Evolutionary conservation across 192 early-diverging fungal species (phyloP).

Genomic region (Obelidium mucronatum): DNA sequence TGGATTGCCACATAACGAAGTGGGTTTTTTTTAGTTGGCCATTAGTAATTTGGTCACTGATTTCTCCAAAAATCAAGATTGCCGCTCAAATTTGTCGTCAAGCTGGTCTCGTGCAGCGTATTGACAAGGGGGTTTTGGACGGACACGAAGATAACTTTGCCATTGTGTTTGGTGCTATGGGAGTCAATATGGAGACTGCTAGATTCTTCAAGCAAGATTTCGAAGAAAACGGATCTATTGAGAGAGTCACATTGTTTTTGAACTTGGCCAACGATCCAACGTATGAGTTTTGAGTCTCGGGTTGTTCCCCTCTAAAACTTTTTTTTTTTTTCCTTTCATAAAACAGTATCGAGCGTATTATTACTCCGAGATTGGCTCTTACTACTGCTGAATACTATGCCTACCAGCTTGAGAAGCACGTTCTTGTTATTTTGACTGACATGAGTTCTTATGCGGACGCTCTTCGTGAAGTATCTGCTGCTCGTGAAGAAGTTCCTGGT

Average conservation of each 20-base stretch:
- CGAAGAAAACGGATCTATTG: constrained; percentile 99
- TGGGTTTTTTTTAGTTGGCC: no score
- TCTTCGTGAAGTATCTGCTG: constrained; percentile 98
- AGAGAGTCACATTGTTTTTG: constrained; percentile 97
- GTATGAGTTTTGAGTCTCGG: constrained; percentile 46
- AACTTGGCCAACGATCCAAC: constrained; percentile 99
- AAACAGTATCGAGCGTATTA: constrained; percentile 95
- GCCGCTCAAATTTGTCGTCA: constrained; percentile 99
- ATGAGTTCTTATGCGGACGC: constrained; percentile 99
- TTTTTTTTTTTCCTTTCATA: neutral
- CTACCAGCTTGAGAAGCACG: constrained; percentile 99
- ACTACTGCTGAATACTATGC: constrained; percentile 99
- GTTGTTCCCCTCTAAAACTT: neutral
- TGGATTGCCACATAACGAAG: constrained; percentile 98
- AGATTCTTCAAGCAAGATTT: constrained; percentile 99
- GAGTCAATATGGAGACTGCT: constrained; percentile 99
- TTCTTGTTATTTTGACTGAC: constrained; percentile 97
- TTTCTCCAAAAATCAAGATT: constrained; percentile 63
- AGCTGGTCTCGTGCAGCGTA: constrained; percentile 92
- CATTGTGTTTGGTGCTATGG: constrained; percentile 99
- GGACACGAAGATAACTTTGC: constrained; percentile 99
- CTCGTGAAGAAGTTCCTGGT: constrained; percentile 99
- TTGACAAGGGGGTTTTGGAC: constrained; percentile 92
- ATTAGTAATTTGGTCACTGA: no score
- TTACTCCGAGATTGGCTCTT: constrained; percentile 97